phyloP scores from a whole-genome alignment of 306 rosid species.

The Casuarina equisetifolia region DNA sequence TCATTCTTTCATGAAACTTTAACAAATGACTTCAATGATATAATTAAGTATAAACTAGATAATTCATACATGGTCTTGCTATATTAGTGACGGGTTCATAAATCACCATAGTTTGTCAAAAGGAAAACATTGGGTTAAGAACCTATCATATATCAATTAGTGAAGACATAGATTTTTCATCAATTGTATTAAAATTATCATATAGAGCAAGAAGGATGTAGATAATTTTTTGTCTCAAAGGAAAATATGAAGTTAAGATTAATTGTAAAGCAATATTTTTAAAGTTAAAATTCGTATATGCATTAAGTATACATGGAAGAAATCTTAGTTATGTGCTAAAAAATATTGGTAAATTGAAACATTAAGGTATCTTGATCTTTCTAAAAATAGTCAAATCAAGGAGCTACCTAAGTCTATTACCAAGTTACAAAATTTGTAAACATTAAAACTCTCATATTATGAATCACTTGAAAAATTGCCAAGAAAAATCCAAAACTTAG shows the following conservation, averaged over 20 bases:
- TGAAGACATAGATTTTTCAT: background rate
- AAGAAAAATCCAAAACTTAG: background rate
- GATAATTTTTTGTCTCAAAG: background rate
- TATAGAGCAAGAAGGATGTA: background rate
- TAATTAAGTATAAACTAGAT: too few species aligned
- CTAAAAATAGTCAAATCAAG: background rate
- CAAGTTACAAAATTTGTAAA: background rate
- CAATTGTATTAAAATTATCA: background rate
- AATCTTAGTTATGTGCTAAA: background rate
- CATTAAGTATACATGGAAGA: too few species aligned
- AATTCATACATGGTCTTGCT: conserved; percentile 18
- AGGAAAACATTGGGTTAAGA: background rate
- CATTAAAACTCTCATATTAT: background rate
- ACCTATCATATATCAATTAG: background rate
- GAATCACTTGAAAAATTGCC: background rate
- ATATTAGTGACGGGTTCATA: background rate
- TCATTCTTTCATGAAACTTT: too few species aligned
- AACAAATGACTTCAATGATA: too few species aligned
- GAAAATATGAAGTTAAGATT: background rate
- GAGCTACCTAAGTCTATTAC: background rate
- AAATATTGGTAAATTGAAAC: background rate
- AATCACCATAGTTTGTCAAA: background rate
- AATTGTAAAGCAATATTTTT: background rate
- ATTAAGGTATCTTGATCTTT: conserved; percentile 11
- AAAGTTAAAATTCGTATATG: too few species aligned